Conservation (phyloP, 2,329 filamentous ascomycete genomes). For the Fusarium sp. region DNA sequence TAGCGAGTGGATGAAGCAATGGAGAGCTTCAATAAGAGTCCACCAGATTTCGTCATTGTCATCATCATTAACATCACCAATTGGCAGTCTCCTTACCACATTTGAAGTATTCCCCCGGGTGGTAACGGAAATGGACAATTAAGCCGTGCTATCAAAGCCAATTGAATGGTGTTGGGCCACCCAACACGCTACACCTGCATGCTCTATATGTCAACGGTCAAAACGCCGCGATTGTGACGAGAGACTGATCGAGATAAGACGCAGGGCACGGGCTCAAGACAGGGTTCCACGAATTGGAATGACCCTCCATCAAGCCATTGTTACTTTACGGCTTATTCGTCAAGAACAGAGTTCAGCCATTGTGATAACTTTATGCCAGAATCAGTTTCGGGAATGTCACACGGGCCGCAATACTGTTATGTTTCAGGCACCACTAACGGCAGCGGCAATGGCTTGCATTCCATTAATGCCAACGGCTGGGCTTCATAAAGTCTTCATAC, state of each 20-base stretch:
- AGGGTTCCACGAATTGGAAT: conserved; percentile 5
- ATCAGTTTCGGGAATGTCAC: conserved; percentile 22
- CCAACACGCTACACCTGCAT: conserved; percentile 28
- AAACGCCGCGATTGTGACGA: conserved; percentile 22
- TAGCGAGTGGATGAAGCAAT: conserved; percentile 10
- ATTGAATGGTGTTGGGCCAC: conserved; percentile 7
- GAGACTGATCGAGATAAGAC: conserved; percentile 16
- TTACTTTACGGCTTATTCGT: background rate
- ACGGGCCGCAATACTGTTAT: conserved; percentile 28
- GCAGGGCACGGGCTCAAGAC: conserved; percentile 11
- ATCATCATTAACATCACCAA: conserved; percentile 28
- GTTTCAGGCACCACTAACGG: conserved; percentile 27
- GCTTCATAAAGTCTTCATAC: background rate
- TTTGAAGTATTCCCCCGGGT: conserved; percentile 4
- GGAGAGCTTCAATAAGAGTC: conserved; percentile 11
- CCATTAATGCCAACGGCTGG: background rate
- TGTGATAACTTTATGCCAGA: conserved; percentile 14
- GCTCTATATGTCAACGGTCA: conserved; percentile 31
- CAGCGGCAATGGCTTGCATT: conserved; percentile 27
- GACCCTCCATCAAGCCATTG: background rate
- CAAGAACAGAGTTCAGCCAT: conserved; percentile 35
- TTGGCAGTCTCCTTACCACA: conserved; percentile 4
- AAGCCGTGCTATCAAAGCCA: background rate
- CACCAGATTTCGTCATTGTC: conserved; percentile 37
- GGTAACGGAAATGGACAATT: conserved; percentile 8